Percentiles rank a stretch among this genome's conserved stretches.
phyloP scores from a whole-genome alignment of 768 basidiomycete species.

The Phaeotremella skinneri region DNA sequence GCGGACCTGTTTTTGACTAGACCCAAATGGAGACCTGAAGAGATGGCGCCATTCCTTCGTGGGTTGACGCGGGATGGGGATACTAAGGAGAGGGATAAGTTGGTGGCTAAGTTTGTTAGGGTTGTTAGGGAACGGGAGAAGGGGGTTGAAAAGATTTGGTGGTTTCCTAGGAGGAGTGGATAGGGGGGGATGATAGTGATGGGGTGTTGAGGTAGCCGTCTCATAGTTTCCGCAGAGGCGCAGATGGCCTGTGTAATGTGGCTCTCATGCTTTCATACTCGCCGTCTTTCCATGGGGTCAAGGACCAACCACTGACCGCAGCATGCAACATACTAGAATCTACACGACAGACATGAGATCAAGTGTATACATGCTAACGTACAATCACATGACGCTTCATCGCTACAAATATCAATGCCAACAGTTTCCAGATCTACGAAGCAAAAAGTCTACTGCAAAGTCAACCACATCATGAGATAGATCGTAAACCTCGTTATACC shows the following conservation, averaged over 20 bases:
- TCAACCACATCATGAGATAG: neutral
- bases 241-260: too few relatives aligned
- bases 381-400: neutral
- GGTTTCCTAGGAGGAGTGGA: conserved; percentile 52
- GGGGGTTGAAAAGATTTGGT: conserved; percentile 63
- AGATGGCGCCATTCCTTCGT: conserved; percentile 74
- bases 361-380: too few relatives aligned
- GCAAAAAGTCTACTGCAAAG: too few relatives aligned
- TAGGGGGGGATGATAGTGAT: conserved; percentile 7
- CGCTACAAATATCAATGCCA: conserved; percentile 1
- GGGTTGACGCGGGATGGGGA: conserved; percentile 71
- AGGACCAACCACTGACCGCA: too few relatives aligned
- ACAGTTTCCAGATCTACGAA: too few relatives aligned
- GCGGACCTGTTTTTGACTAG: conserved; percentile 72
- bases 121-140: conserved; percentile 61
- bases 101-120: conserved; percentile 81
- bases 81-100: conserved; percentile 78
- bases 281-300: too few relatives aligned
- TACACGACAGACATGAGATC: too few relatives aligned
- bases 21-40: conserved; percentile 60
- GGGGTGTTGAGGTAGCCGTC: too few relatives aligned
- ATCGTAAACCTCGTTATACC: too few relatives aligned
- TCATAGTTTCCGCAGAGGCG: too few relatives aligned
- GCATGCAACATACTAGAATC: too few relatives aligned
- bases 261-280: too few relatives aligned